Base-by-base conservation (phyloP, 1,284 basidiomycete species). In the Marasmius sp. region DNA sequence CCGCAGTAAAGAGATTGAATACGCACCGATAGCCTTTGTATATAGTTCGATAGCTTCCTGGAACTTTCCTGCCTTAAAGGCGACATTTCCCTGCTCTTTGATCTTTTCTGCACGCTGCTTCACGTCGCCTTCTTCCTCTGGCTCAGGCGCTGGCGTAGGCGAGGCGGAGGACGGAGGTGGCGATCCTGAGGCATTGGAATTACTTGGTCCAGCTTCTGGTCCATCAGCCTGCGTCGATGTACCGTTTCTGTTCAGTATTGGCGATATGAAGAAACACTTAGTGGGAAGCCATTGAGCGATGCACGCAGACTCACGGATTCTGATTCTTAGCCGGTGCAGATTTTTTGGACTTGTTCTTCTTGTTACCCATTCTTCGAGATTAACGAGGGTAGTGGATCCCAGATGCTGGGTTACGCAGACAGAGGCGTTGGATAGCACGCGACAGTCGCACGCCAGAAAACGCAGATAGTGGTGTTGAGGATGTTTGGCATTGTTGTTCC, bases 1-100 rank as follows among this genome's bases (percentile, higher is more conserved):
- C 48, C 39, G 47, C 9, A 45, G 27, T 38, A 9, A 53, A 43
- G 14, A 57, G 51, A 55, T 52, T 37, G 41, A 18, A 33, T 22
- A 69, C 78, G 55, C 65, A 89, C 87, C 81, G 70, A 92, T 89
- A n/a, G 92, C 93, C 67, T 87, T 81, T 53, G 87, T 84, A 75
- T 95, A 95, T 8, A 85, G 75, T n/a, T 87, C 84, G 65, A 93
- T 85, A 14, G 94, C 93, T 18, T 90, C 86, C 5, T 70, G 76
- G 70, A 89, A 94, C 59, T 79, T 79, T 57, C 81, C 85, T 9
- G 82, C 82, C 69, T 88, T 90, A 77, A 94, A 95, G 1, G 86
- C 82, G 1, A 78, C 76, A 74, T 95, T 95, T 27, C 93, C 91
- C 63, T 83, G 74, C 69, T 91, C 90, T 70, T 92, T 92, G 52